Conservation (phyloP, 2,329 filamentous ascomycete genomes). For the Aspergillus nomiae region DNA sequence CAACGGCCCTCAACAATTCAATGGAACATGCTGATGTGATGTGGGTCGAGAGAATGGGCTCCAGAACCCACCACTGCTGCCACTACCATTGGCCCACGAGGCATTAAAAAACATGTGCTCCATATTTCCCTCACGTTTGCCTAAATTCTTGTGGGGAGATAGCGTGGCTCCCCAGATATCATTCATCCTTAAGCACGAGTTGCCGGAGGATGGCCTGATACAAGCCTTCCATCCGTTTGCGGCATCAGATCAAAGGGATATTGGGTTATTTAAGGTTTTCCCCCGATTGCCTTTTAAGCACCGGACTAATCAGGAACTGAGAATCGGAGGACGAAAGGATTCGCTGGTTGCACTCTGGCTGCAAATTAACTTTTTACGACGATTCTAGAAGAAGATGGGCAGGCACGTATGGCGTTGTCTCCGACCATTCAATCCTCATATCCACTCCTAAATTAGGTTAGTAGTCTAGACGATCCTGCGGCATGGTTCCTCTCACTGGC, state of each 20-base stretch:
- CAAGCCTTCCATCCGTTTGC: not conserved
- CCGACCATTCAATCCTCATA: not conserved
- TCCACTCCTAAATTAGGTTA: not conserved
- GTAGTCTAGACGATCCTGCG: not conserved
- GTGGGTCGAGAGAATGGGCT: not conserved
- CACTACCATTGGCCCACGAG: not conserved
- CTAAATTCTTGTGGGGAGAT: not conserved
- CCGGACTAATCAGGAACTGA: not conserved
- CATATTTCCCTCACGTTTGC: not conserved
- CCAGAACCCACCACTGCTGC: not conserved
- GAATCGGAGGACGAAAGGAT: not conserved
- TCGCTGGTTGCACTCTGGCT: not conserved
- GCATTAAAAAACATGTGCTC: not conserved
- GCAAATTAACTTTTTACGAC: not conserved
- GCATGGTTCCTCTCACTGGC: not conserved
- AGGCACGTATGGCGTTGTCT: not conserved
- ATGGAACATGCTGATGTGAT: not conserved
- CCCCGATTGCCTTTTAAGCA: not conserved
- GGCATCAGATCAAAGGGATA: not conserved
- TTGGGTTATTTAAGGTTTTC: not conserved
- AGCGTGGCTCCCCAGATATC: not conserved
- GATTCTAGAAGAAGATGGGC: not conserved
- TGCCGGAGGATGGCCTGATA: not conserved
- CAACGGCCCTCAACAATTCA: not conserved
- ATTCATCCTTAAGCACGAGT: not conserved